Evolutionary conservation across 2,329 filamentous ascomycete species (phyloP).

Genomic region (Talaromyces sp.): DNA sequence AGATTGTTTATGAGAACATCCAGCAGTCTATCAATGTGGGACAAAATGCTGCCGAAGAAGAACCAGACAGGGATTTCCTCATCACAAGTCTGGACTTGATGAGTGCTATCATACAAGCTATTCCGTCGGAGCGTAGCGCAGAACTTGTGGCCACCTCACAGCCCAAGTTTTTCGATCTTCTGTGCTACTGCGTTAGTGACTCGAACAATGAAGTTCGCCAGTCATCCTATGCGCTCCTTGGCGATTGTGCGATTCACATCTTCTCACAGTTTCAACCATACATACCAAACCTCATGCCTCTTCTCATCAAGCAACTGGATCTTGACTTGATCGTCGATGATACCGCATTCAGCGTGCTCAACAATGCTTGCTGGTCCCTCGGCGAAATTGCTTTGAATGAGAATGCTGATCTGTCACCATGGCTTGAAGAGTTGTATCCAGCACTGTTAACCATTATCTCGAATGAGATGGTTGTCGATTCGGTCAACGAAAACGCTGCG

Average conservation of each 20-base stretch:
- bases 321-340: conserved; percentile 71
- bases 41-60: conserved; percentile 64
- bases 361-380: conserved; percentile 96
- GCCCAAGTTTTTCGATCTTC: conserved; percentile 81
- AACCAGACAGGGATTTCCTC: conserved; percentile 93
- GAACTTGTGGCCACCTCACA: conserved; percentile 71
- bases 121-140: conserved; percentile 68
- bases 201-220: conserved; percentile 87
- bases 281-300: conserved; percentile 66
- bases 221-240: conserved; percentile 89
- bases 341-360: conserved; percentile 83
- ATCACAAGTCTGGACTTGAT: conserved; percentile 91
- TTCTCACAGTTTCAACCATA: conserved; percentile 74
- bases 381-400: conserved; percentile 86
- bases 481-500: conserved; percentile 87
- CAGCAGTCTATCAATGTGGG: conserved; percentile 70
- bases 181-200: conserved; percentile 90
- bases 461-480: conserved; percentile 78
- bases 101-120: conserved; percentile 86
- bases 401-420: conserved; percentile 67
- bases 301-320: conserved; percentile 83
- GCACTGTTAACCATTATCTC: conserved; percentile 77
- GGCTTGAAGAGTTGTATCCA: conserved; percentile 69
- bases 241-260: conserved; percentile 90
- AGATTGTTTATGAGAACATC: conserved; percentile 86